A percentile compares a stretch with the other conserved stretches of the same genome.
phyloP scores from a whole-genome alignment of 1,284 basidiomycete species.

The Tausonia pullulans region DNA sequence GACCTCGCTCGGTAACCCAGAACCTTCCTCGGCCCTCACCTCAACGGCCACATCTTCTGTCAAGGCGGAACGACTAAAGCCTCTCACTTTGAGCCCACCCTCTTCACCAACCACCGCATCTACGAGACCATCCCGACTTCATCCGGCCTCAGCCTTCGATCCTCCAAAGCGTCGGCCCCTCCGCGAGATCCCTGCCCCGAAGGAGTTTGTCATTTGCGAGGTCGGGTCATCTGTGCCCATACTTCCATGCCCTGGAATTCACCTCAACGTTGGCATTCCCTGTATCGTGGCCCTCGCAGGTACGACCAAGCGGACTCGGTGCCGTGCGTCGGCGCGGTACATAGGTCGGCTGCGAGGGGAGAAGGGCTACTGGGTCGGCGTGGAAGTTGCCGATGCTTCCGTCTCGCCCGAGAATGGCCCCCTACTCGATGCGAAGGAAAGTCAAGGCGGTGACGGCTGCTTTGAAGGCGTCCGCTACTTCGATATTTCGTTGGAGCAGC shows the following conservation, averaged over 20 bases:
- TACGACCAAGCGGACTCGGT: constrained; percentile 52
- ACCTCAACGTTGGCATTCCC: constrained; percentile 75
- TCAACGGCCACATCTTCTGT: no score
- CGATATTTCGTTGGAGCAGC: constrained; percentile 40
- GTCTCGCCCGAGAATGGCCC: not conserved
- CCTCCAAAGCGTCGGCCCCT: constrained; percentile 23
- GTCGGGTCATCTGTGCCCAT: not conserved
- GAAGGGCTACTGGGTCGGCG: constrained; percentile 75
- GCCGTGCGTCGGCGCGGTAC: constrained; percentile 75
- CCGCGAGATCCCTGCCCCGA: constrained; percentile 7
- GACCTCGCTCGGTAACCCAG: constrained; percentile 30
- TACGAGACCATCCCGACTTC: constrained; percentile 13
- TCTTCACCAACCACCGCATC: not conserved
- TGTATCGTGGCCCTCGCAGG: constrained; percentile 64
- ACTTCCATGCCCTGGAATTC: constrained; percentile 47
- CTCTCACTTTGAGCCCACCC: not conserved
- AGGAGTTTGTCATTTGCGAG: constrained; percentile 12
- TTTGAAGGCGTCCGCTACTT: constrained; percentile 71
- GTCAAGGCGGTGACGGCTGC: constrained; percentile 45
- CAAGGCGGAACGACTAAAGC: no score
- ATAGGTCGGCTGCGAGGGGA: constrained; percentile 73
- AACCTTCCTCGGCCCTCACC: not conserved
- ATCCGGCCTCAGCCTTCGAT: constrained; percentile 31
- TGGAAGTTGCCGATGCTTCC: constrained; percentile 54
- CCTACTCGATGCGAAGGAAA: constrained; percentile 36